phyloP scores from a whole-genome alignment of 2,329 filamentous ascomycete species.

The Verticillium tricorpus region DNA sequence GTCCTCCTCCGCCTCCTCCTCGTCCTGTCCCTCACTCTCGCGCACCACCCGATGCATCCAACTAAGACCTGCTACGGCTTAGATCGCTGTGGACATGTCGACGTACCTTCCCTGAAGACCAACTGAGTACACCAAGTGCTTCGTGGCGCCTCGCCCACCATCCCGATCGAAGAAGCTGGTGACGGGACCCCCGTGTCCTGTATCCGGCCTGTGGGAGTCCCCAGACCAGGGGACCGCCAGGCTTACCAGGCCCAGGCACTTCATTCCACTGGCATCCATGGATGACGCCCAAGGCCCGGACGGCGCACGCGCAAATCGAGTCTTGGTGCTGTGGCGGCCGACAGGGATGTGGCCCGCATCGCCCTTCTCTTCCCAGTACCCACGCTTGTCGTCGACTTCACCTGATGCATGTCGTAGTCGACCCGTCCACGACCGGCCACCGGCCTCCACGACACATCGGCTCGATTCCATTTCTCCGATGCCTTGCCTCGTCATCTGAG shows the following conservation, averaged over 20 bases:
- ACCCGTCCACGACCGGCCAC: not conserved
- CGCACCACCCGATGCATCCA: too few relatives aligned
- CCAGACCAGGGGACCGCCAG: not conserved
- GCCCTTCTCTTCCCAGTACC: not conserved
- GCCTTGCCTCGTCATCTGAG: not conserved
- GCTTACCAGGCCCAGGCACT: not conserved
- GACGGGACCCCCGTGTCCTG: not conserved
- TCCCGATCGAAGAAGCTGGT: not conserved
- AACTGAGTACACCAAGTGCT: too few relatives aligned
- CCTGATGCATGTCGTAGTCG: not conserved
- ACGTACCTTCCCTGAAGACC: not conserved
- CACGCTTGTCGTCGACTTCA: not conserved
- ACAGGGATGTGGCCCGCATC: conserved; percentile 4
- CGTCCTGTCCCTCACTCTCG: too few relatives aligned
- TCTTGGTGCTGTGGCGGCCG: conserved; percentile 4
- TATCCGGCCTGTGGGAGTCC: not conserved
- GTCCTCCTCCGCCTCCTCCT: not conserved
- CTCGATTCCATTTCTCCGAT: not conserved
- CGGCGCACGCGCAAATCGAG: conserved; percentile 3
- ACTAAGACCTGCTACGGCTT: too few relatives aligned
- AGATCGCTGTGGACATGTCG: too few relatives aligned
- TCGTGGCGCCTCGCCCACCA: not conserved
- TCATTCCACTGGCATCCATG: conserved; percentile 4
- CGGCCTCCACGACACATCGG: not conserved
- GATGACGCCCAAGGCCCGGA: conserved; percentile 1